Evolutionary conservation across 1,284 basidiomycete genomes (phyloP).

Genomic region (Megacollybia platyphylla): DNA sequence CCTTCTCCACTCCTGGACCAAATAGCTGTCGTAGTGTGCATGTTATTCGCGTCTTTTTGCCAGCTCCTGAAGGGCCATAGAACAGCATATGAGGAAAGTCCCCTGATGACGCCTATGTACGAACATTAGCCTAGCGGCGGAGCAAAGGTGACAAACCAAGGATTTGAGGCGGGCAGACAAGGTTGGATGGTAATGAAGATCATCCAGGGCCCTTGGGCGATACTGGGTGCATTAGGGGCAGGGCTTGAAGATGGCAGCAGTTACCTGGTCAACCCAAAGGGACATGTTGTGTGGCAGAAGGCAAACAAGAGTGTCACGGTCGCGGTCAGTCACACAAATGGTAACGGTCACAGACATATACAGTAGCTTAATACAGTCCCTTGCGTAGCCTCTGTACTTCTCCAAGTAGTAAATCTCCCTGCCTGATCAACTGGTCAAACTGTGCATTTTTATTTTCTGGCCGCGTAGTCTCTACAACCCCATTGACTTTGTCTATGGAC

Average conservation of each 20-base stretch:
- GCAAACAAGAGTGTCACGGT: too few relatives aligned
- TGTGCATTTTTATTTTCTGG: conserved; percentile 79
- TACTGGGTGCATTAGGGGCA: conserved; percentile 38
- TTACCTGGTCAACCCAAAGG: conserved; percentile 81
- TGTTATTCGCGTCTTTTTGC: conserved; percentile 95
- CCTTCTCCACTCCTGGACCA: conserved; percentile 89
- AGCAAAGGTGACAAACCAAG: conserved; percentile 37
- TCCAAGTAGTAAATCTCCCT: conserved; percentile 82
- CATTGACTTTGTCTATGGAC: conserved; percentile 90
- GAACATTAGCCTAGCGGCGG: background rate
- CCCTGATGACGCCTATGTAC: conserved; percentile 63
- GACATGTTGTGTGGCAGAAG: conserved; percentile 39
- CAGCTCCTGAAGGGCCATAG: conserved; percentile 94
- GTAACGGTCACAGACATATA: background rate
- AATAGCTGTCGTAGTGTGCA: conserved; percentile 85
- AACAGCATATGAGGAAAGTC: conserved; percentile 98
- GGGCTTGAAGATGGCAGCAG: background rate
- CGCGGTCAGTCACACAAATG: too few relatives aligned
- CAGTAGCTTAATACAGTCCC: conserved; percentile 42
- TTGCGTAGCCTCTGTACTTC: conserved; percentile 65
- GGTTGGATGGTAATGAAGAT: conserved; percentile 81
- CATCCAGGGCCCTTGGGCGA: conserved; percentile 75
- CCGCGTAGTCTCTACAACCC: conserved; percentile 90
- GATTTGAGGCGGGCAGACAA: conserved; percentile 76
- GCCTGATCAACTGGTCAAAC: conserved; percentile 83